Evolutionary conservation across 2,329 filamentous ascomycete species (phyloP).

Genomic region (Neophaeococcomyces mojaviensis): DNA sequence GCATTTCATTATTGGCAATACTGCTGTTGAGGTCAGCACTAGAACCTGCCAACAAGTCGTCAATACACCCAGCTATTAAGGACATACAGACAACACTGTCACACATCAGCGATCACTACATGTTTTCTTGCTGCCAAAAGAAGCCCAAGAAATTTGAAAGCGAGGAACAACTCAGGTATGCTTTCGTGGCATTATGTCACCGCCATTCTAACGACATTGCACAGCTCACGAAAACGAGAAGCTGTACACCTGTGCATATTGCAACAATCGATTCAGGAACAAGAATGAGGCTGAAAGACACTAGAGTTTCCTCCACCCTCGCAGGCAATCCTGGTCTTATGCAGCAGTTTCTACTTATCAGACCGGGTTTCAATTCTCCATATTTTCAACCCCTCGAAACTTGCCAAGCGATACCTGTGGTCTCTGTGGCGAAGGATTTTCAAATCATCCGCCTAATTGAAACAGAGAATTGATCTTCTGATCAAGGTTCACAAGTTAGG

Average conservation of each 20-base stretch:
- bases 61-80: conserved; percentile 27
- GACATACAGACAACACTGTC: conserved; percentile 28
- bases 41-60: neutral
- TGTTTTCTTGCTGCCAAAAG: conserved; percentile 94
- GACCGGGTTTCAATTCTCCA: conserved; percentile 79
- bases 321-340: conserved; percentile 94
- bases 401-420: conserved; percentile 66
- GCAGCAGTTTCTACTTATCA: conserved; percentile 69
- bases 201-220: neutral
- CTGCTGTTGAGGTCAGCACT: no score
- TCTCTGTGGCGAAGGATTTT: conserved; percentile 90
- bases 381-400: conserved; percentile 28
- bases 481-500: conserved; percentile 92
- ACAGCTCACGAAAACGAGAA: conserved; percentile 90
- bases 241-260: conserved; percentile 89
- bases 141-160: conserved; percentile 94
- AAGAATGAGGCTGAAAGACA: conserved; percentile 97
- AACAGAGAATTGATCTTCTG: conserved; percentile 74
- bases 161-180: conserved; percentile 71
- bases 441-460: conserved; percentile 70
- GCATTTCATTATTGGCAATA: no score
- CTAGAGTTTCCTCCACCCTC: conserved; percentile 87
- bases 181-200: neutral
- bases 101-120: conserved; percentile 52
- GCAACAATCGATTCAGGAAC: conserved; percentile 94